Conservation (phyloP, 2,329 filamentous ascomycete genomes). For the Diplodia scrobiculata region DNA sequence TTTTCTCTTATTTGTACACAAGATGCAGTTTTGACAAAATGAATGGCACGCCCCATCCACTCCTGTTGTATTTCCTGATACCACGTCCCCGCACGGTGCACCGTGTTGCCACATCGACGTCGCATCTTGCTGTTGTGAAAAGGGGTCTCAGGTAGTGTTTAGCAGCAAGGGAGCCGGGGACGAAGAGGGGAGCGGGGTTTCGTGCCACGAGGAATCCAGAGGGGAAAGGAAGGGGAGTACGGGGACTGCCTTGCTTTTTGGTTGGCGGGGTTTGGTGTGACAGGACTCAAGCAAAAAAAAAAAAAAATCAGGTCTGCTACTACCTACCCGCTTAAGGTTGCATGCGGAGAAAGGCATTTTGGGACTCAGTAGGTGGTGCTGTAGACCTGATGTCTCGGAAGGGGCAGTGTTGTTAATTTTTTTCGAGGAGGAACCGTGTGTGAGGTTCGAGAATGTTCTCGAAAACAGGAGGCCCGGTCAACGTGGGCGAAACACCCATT, state of each 20-base stretch:
- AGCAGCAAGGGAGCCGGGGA: neutral
- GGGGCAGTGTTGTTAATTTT: neutral
- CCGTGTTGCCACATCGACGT: neutral
- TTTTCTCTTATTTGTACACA: neutral
- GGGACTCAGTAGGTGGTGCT: neutral
- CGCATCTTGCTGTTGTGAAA: conserved; percentile 8
- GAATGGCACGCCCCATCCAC: neutral
- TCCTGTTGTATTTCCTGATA: neutral
- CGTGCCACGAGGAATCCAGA: neutral
- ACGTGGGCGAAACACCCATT: neutral
- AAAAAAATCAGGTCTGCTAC: neutral
- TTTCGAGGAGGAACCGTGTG: neutral
- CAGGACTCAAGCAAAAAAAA: neutral
- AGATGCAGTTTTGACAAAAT: neutral
- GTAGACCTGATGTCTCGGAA: neutral
- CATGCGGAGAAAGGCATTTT: neutral
- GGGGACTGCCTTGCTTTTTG: neutral
- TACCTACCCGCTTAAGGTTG: neutral
- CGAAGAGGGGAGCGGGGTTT: neutral
- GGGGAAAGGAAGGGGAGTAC: neutral
- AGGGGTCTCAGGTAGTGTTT: neutral
- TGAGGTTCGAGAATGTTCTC: neutral
- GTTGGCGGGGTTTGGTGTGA: neutral
- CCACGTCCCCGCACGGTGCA: neutral
- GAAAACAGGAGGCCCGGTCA: neutral